A percentile compares a stretch with the other conserved stretches of the same genome.
Conservation (phyloP, 2,329 filamentous ascomycete genomes). For the Pseudogymnoascus sp. region DNA sequence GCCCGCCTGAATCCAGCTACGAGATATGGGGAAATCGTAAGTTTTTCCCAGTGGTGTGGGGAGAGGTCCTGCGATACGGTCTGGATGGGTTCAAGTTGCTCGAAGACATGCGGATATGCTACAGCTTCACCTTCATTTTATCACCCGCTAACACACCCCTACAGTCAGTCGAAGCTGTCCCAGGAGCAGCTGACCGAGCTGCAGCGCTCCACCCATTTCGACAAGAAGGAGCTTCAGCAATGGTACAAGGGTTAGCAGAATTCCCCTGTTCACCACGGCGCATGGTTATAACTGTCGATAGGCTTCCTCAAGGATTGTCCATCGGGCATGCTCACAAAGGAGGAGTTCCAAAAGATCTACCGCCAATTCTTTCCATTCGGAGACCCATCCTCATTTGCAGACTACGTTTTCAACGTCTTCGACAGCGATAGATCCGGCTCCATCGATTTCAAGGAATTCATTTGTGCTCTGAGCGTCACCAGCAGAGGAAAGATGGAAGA, state of each 20-base stretch:
- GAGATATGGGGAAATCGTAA: slow-evolving; percentile 6
- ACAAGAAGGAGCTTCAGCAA: slow-evolving; percentile 99
- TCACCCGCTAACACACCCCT: slow-evolving; percentile 12
- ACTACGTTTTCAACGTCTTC: slow-evolving; percentile 99
- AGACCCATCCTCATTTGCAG: slow-evolving; percentile 92
- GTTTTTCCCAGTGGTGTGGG: neutral
- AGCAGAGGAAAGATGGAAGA: slow-evolving; percentile 98
- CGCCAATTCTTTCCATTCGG: slow-evolving; percentile 99
- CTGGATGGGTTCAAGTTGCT: neutral
- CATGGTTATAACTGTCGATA: slow-evolving; percentile 31
- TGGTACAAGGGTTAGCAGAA: slow-evolving; percentile 87
- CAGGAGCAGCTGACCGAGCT: slow-evolving; percentile 92
- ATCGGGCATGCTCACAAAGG: slow-evolving; percentile 90
- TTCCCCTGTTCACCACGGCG: neutral
- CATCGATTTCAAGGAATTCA: slow-evolving; percentile 99
- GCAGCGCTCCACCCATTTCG: slow-evolving; percentile 95
- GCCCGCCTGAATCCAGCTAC: neutral
- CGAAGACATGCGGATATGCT: neutral
- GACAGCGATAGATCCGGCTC: slow-evolving; percentile 94
- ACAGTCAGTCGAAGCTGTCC: slow-evolving; percentile 94
- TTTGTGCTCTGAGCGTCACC: slow-evolving; percentile 93
- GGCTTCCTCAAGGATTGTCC: slow-evolving; percentile 98
- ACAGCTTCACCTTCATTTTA: neutral
- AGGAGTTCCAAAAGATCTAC: slow-evolving; percentile 99
- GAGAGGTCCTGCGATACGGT: neutral